Conservation (phyloP, 371 early-diverging fungal genomes). For the Smittium mucronatum region DNA sequence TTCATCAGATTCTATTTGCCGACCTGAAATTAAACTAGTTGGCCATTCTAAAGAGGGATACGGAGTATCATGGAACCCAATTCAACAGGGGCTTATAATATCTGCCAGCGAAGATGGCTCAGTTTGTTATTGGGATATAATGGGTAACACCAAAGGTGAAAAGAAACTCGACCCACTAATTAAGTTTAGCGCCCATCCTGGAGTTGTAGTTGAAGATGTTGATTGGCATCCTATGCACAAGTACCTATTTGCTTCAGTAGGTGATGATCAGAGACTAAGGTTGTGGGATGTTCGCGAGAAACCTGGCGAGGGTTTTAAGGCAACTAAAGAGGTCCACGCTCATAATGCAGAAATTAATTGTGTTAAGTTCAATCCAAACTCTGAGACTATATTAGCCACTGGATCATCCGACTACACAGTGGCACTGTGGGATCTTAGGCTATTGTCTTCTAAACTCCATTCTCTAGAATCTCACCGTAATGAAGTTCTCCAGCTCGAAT, state of each 20-base stretch:
- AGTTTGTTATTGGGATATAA: constrained; percentile 70
- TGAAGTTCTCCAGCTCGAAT: constrained; percentile 82
- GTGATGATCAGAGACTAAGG: constrained; percentile 82
- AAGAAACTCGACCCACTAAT: constrained; percentile 63
- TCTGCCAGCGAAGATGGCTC: constrained; percentile 82
- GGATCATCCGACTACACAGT: constrained; percentile 91
- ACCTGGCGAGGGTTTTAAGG: no score
- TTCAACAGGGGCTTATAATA: constrained; percentile 47
- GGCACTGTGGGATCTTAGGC: constrained; percentile 94
- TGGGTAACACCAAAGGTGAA: constrained; percentile 27
- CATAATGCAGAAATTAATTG: constrained; percentile 87
- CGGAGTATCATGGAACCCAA: constrained; percentile 62
- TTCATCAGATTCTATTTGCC: constrained; percentile 50
- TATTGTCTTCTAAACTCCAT: constrained; percentile 65
- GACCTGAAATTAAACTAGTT: constrained; percentile 70
- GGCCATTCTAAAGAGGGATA: constrained; percentile 94
- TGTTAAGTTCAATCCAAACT: constrained; percentile 80
- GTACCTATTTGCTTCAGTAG: constrained; percentile 86
- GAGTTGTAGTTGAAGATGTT: constrained; percentile 88
- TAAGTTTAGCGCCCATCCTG: constrained; percentile 69
- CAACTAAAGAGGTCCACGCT: constrained; percentile 59
- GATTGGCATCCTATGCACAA: constrained; percentile 76
- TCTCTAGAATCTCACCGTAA: constrained; percentile 81
- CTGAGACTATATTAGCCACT: constrained; percentile 82
- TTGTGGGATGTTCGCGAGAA: constrained; percentile 61